These are phyloP conservation scores for Candida tropicalis DNA, from an alignment of 1,139 yeast species.

Conservation along the genomic window DNA sequence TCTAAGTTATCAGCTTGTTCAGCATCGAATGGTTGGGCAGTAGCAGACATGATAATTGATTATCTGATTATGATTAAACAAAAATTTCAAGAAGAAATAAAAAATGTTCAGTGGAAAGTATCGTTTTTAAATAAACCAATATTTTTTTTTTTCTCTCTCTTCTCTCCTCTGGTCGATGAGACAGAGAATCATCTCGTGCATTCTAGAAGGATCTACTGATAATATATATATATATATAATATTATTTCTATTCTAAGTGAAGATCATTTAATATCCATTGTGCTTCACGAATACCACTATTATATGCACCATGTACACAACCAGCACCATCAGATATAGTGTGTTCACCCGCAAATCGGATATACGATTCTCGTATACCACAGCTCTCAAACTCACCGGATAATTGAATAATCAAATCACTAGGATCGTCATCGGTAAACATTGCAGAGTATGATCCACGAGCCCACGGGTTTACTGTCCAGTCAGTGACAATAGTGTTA, in stretches of 20 bases:
- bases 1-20: slow-evolving; percentile 62
- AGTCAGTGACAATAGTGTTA: slow-evolving; percentile 56
- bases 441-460: slow-evolving; percentile 79
- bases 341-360: slow-evolving; percentile 88
- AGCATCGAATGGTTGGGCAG: slow-evolving; percentile 39
- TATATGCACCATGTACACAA: slow-evolving; percentile 81
- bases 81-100: neutral
- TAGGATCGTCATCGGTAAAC: slow-evolving; percentile 67
- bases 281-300: slow-evolving; percentile 75
- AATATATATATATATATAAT: neutral
- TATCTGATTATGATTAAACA: neutral
- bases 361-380: slow-evolving; percentile 41
- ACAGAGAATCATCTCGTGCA: slow-evolving; percentile 3
- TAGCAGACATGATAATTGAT: slow-evolving; percentile 13
- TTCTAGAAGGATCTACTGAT: slow-evolving; percentile 6
- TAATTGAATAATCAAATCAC: slow-evolving; percentile 56
- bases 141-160: neutral
- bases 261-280: slow-evolving; percentile 35
- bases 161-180: neutral
- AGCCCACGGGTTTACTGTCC: slow-evolving; percentile 73
- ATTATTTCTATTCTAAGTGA: neutral
- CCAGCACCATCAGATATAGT: slow-evolving; percentile 78
- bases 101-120: too few relatives aligned
- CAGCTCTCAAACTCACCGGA: slow-evolving; percentile 52
- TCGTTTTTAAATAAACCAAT: too few relatives aligned